Base-by-base conservation (phyloP, 768 basidiomycete species). In the Kwoniella dejecticola region DNA sequence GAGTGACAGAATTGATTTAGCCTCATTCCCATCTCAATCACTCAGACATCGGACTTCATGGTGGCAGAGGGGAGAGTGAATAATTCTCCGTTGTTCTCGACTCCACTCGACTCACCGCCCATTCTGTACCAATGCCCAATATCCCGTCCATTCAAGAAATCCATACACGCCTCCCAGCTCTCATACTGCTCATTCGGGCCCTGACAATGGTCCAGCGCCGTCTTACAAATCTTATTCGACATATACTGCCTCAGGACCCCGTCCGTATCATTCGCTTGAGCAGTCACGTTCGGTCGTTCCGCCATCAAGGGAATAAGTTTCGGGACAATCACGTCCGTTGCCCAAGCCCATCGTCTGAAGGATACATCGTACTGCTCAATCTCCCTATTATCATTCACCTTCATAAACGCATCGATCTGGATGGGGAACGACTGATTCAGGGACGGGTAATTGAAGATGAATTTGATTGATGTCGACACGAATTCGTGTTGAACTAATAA, bases 251-350 rank as follows among this genome's bases (percentile, higher is more conserved):
- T 66, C 13, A 68, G 42, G 17, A 64, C 46, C 13, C 23, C 23
- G 13, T 59, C 60, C 6, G 23, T 47, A 33, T 61, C 45, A 10
- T 36, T 36, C 15, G 57, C 21, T 15, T 6, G 10, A n/a, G 21
- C 24, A 24, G 29, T 50, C 41, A 63, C 57, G 47, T 59, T 41
- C 17, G 23, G 8, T 5, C 31, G 13, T 19, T 19, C 21, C 15
- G 67, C 63, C 69, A 71, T 71, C 6, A 56, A 41, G 3, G 69
- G 69, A 21, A 65, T 59, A 24, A 71, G 64, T n/a, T 60, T 23
- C 45, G 67, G 67, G 3, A 68, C 58, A 41, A 68, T 57, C 13
- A 38, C 26, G 12, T 68, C 62, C 13, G 55, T 68, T 2, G 67
- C 63, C 67, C 67, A 68, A 15, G 63, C 55, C 63, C 63, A 68